Evolutionary conservation across 2,329 filamentous ascomycete species (phyloP), one percentile per base, ranked within the genome.

Genomic region (Cladosporium phlei): DNA sequence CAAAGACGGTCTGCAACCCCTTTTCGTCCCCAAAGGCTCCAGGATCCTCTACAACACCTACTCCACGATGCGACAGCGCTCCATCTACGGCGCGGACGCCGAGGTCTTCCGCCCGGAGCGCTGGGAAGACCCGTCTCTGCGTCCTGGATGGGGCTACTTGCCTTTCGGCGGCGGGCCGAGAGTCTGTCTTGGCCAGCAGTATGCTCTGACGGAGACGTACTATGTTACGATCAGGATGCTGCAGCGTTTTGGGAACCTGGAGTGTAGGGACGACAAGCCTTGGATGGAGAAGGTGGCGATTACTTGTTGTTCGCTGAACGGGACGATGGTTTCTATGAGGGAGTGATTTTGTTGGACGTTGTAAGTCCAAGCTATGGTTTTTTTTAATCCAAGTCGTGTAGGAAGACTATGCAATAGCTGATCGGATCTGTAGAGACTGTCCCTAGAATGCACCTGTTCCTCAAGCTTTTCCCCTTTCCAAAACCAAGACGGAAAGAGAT

Each of bases 1-100:
- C 0, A 56, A 63, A 2, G 69, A 75, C 47, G 71, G 71, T 25
- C 65, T 68, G 2, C 67, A 73, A 37, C 84, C 84, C 0, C 59
- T 90, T 17, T 62, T 60, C 42, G 53, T 67, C 7, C 40, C 53
- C 10, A 55, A 61, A 49, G 63, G 62, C 12, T 52, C 52, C 6
- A 39, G 42, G 1, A 48, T 67, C 9, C 32, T 46, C 4, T 57
- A 55, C 22, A 57, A 55, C 44, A 54, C 57, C 20, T 58, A 56
- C 39, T 55, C 56, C 0, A 51, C 65, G 50, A 59, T 63, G 19
- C 58, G 59, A 2, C 49, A 53, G 20, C 35, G 47, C 25, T 55
- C 59, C 10, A 37, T 61, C 30, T 64, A 46, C 22, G 62, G 62
- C 7, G 20, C 49, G 0, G 59, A 64, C 29, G 67, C 66, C 0